Percentiles rank a stretch among this genome's conserved stretches.
phyloP scores from a whole-genome alignment of 345 rosid genomes.

The Corymbia maculata region DNA sequence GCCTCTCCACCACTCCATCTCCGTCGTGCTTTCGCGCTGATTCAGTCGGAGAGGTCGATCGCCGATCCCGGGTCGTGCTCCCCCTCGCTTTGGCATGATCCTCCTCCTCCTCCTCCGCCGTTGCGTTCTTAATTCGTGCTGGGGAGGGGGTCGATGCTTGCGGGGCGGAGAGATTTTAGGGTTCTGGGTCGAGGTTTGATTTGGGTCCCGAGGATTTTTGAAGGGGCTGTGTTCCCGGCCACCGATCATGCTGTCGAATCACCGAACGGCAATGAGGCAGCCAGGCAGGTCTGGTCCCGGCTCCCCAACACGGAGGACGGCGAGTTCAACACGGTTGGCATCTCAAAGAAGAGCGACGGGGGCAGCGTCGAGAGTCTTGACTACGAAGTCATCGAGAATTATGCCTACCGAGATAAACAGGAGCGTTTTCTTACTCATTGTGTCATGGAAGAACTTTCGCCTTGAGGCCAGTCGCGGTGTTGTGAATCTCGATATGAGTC shows the following conservation, averaged over 20 bases:
- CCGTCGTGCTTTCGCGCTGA: neutral
- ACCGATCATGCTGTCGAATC: constrained; percentile 60
- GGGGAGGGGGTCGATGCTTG: neutral
- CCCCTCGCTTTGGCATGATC: no score
- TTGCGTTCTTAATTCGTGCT: neutral
- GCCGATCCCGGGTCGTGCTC: neutral
- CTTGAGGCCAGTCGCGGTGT: neutral
- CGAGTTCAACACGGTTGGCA: constrained; percentile 36
- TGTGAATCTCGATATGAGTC: neutral
- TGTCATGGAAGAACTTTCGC: neutral
- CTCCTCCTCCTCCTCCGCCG: neutral
- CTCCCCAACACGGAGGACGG: constrained; percentile 72
- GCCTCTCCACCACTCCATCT: no score
- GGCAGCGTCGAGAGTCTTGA: constrained; percentile 73
- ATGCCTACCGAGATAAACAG: constrained; percentile 88
- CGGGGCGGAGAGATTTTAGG: neutral
- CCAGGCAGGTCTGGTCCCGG: constrained; percentile 65
- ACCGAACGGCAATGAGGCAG: constrained; percentile 65
- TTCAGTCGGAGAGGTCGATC: neutral
- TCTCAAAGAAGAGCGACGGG: constrained; percentile 30
- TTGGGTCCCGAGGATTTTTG: no score
- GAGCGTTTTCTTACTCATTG: constrained; percentile 3
- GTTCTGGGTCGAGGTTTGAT: neutral
- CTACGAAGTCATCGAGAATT: constrained; percentile 88
- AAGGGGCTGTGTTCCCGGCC: neutral